Evolutionary conservation across 2,329 filamentous ascomycete genomes (phyloP), one percentile per base, ranked within the genome.

Genomic region (Aspergillus arachidicola): DNA sequence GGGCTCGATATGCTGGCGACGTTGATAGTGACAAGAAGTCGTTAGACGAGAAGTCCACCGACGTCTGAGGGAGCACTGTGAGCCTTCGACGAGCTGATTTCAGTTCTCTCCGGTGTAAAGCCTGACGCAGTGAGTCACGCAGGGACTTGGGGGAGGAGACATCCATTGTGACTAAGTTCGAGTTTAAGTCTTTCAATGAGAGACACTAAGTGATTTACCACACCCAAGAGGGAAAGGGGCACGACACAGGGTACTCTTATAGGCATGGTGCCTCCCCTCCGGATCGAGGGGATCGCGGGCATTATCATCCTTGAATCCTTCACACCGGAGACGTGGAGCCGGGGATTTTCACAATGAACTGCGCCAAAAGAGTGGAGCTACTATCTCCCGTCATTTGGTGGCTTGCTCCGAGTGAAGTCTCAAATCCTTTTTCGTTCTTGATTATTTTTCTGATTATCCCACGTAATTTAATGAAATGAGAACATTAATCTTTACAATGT

Each of bases 41-140:
- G 72, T 89, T 89, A 54, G 87, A 89, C 1, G 86, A 88, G 70
- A 90, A 89, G 75, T 91, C 88, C 0, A 75, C 71, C 1, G 80
- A 76, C 34, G 71, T 72, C 14, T 77, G 66, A 1, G 81, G 76
- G 28, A 79, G 74, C 12, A 81, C 75, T n/a, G 83, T 85, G 23
- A 86, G 72, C 46, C 73, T 75, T 54, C 84, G 80, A 12, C 83
- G 79, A 28, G 79, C 80, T 7, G 81, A 80, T 59, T 79, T 79
- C 48, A 72, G 62, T 63, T 78, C 78, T 61, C 84, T 78, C 21
- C 73, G 76, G 59, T 77, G 68, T 26, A 82, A 70, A 6, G 75
- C 68, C 11, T 66, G 64, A 36, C 71, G 72, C 30, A 80, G 66
- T 14, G 76, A 67, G 21, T 72, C 66, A 30, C 72, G 65, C 16